phyloP scores from a whole-genome alignment of 169 alveolate genomes.

The Plasmodium adleri region DNA sequence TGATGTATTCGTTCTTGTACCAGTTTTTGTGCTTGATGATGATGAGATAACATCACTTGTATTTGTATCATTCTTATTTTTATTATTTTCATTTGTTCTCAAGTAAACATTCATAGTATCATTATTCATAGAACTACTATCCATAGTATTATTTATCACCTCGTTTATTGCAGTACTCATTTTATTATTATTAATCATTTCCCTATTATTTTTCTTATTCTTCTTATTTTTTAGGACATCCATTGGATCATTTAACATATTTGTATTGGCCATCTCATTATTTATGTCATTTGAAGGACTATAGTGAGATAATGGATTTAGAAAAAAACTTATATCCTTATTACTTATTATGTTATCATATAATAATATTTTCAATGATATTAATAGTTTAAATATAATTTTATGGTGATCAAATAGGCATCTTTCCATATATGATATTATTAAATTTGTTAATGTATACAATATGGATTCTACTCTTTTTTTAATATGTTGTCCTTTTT shows the following conservation, averaged over 20 bases:
- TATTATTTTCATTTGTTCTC: conserved; percentile 14
- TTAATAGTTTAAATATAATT: conserved; percentile 94
- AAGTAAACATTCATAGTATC: neutral
- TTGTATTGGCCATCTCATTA: conserved; percentile 32
- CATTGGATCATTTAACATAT: conserved; percentile 31
- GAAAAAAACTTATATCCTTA: conserved; percentile 93
- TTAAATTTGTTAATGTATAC: conserved; percentile 69
- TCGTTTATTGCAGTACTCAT: neutral
- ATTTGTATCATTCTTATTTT: conserved; percentile 1
- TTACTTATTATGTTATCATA: conserved; percentile 91
- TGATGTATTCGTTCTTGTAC: neutral
- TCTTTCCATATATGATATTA: conserved; percentile 95
- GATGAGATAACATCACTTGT: neutral
- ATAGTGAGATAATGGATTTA: conserved; percentile 82
- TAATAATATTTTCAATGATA: conserved; percentile 93
- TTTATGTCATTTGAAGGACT: conserved; percentile 55
- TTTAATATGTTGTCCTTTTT: conserved; percentile 93
- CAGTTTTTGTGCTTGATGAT: neutral
- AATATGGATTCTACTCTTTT: conserved; percentile 90
- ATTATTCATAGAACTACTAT: neutral
- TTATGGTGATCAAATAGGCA: conserved; percentile 97
- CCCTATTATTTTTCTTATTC: conserved; percentile 4
- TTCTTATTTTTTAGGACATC: conserved; percentile 12
- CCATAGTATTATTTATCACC: conserved; percentile 9
- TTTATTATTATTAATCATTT: too few relatives aligned